Percentiles rank a stretch among this genome's conserved stretches.
Evolutionary conservation across 2,329 filamentous ascomycete genomes (phyloP).

Genomic region (Pseudogymnoascus sp.): DNA sequence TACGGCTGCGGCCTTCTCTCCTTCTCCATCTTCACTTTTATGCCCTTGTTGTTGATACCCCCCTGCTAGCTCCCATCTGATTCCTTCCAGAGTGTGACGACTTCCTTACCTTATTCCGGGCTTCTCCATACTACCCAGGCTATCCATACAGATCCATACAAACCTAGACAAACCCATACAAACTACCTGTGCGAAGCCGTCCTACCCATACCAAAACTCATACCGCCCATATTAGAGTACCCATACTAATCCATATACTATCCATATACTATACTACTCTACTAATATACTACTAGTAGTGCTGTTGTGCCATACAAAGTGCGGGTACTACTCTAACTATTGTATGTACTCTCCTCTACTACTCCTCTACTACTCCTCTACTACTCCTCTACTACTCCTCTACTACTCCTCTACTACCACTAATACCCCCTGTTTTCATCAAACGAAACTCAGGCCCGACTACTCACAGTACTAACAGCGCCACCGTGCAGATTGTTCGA

Average conservation of each 20-base stretch:
- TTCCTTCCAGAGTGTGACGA: slow-evolving; percentile 3
- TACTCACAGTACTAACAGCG: neutral
- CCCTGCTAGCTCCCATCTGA: neutral
- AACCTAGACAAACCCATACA: neutral
- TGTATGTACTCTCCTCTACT: neutral
- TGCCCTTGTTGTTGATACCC: neutral
- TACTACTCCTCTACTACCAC: neutral
- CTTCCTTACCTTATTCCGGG: neutral
- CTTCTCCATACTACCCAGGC: neutral
- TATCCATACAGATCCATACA: neutral
- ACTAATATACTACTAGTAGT: neutral
- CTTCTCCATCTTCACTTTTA: neutral
- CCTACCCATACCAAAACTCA: neutral
- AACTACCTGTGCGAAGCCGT: neutral
- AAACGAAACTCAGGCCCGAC: slow-evolving; percentile 1
- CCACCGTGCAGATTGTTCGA: neutral
- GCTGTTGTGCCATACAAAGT: neutral
- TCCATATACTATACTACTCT: neutral
- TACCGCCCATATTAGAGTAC: neutral
- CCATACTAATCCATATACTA: neutral
- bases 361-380: no score
- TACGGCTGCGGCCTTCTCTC: neutral
- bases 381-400: no score
- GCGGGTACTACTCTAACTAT: neutral
- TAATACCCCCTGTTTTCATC: neutral